phyloP scores from a whole-genome alignment of 2,329 filamentous ascomycete species.

The Venturia oleaginea region DNA sequence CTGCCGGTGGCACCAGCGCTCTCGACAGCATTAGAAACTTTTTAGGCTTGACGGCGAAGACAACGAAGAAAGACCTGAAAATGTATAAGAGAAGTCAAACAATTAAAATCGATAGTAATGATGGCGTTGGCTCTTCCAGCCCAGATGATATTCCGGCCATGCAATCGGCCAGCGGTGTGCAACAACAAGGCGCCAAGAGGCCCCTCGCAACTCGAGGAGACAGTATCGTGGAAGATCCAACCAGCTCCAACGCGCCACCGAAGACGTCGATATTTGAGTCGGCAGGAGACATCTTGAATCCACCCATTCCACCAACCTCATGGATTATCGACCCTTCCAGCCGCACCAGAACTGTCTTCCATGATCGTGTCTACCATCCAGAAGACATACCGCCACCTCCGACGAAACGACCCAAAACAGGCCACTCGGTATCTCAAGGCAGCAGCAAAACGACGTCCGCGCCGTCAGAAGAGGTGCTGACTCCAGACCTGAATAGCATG shows the following conservation, averaged over 20 bases:
- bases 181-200: constrained; percentile 18
- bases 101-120: constrained; percentile 36
- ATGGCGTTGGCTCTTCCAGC: background rate
- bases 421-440: constrained; percentile 19
- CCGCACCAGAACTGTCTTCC: constrained; percentile 84
- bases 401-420: constrained; percentile 26
- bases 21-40: constrained; percentile 54
- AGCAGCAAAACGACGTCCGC: constrained; percentile 19
- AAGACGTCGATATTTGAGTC: constrained; percentile 92
- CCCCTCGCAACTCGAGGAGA: constrained; percentile 41
- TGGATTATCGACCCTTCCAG: constrained; percentile 77
- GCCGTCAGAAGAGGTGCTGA: background rate
- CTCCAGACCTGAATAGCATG: constrained; percentile 43
- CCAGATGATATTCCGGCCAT: background rate
- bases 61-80: constrained; percentile 60
- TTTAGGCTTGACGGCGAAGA: constrained; percentile 57
- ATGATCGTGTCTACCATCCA: constrained; percentile 91
- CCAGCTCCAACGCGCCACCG: constrained; percentile 60
- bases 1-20: constrained; percentile 26
- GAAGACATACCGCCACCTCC: constrained; percentile 82
- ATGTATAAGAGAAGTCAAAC: constrained; percentile 61
- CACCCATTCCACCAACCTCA: constrained; percentile 70
- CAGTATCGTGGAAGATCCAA: constrained; percentile 38
- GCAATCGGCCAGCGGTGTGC: background rate
- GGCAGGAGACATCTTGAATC: constrained; percentile 84